Percentiles rank a stretch among this genome's conserved stretches.
Conservation (phyloP, 768 basidiomycete genomes). For the Omphalotus guepiniiformis region DNA sequence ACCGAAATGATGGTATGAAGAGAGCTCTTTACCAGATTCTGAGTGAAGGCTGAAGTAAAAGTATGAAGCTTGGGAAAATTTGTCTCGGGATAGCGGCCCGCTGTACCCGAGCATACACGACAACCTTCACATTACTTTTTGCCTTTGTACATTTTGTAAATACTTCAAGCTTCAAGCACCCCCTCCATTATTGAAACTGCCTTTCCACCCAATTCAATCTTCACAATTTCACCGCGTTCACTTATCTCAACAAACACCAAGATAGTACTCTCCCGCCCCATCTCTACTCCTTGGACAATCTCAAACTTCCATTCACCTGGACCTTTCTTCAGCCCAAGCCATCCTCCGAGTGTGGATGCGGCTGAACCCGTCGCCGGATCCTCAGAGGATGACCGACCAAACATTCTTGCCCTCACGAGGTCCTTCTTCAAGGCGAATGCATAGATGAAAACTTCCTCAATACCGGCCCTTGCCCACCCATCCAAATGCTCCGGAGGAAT, state of each 20-base stretch:
- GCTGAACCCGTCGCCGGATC: constrained; percentile 46
- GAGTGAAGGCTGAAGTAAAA: no score
- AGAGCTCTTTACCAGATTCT: no score
- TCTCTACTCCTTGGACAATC: constrained; percentile 42
- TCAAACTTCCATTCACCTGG: constrained; percentile 31
- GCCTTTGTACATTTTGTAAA: background rate
- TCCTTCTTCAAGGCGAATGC: background rate
- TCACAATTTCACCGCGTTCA: constrained; percentile 22
- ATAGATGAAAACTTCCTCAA: constrained; percentile 33
- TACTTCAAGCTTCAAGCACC: constrained; percentile 9
- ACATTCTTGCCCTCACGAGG: constrained; percentile 35
- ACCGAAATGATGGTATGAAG: no score
- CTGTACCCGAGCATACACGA: no score
- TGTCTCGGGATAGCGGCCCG: no score
- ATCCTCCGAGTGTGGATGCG: constrained; percentile 38
- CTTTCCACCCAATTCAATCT: constrained; percentile 33
- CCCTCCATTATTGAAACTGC: constrained; percentile 41
- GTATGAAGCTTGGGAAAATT: no score
- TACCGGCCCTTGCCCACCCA: constrained; percentile 35
- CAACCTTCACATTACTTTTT: background rate
- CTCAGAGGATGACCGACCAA: constrained; percentile 30
- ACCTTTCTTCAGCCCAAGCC: constrained; percentile 32
- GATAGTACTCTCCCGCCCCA: constrained; percentile 42
- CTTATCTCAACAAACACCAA: constrained; percentile 31
- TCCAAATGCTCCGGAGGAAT: constrained; percentile 27